These are phyloP conservation scores for Naganishia kalamii DNA, from an alignment of 768 basidiomycete species.

Conservation along the genomic window DNA sequence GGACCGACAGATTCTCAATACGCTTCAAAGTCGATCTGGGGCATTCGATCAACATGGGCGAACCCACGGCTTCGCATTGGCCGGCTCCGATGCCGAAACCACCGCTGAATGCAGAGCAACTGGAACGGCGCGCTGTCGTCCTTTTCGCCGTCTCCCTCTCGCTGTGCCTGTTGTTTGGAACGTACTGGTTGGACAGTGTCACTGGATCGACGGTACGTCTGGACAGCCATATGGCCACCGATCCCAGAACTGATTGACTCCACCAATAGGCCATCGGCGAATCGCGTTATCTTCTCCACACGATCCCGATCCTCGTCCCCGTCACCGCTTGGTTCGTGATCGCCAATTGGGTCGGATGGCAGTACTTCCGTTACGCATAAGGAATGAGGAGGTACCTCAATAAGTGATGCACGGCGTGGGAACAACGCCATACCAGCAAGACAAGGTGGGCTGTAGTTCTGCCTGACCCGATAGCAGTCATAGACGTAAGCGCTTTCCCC, in stretches of 20 bases:
- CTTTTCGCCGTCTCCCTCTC: neutral
- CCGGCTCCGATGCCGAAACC: neutral
- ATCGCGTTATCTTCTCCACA: neutral
- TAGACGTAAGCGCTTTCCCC: no score
- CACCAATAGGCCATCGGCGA: slow-evolving; percentile 1
- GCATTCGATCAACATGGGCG: neutral
- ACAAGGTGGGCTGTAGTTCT: no score
- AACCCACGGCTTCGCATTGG: neutral
- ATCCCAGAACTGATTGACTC: neutral
- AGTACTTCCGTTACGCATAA: slow-evolving; percentile 85
- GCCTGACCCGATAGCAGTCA: no score
- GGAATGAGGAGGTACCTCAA: neutral
- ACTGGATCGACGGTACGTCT: neutral
- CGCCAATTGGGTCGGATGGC: slow-evolving; percentile 98
- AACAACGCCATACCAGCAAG: no score
- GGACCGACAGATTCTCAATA: neutral
- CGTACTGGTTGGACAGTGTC: neutral
- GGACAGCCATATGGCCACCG: neutral
- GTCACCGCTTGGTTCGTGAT: slow-evolving; percentile 82
- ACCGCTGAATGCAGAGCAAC: neutral
- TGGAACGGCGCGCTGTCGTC: neutral
- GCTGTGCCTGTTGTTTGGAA: neutral
- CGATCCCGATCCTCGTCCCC: slow-evolving; percentile 52
- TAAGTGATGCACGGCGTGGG: no score
- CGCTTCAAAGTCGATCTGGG: neutral